phyloP scores from a whole-genome alignment of 148 eudicot genomes.

The Nepenthes gracilis region DNA sequence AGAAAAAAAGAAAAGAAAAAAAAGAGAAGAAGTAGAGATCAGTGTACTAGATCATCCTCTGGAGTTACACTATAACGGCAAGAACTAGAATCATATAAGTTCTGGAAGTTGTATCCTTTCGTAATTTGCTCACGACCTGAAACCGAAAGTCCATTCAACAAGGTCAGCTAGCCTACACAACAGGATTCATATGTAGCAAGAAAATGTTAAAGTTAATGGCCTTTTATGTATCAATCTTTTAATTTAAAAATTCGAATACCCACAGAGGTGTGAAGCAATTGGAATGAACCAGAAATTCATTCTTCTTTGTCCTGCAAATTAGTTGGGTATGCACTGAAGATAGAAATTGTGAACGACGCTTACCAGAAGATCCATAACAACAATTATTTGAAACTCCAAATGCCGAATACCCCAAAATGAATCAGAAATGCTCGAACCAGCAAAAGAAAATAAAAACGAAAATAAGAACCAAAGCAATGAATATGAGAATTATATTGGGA shows the following conservation, averaged over 20 bases:
- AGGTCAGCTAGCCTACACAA: neutral
- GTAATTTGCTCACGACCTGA: slow-evolving; percentile 31
- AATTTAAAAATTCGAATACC: too few relatives aligned
- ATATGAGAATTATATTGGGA: neutral
- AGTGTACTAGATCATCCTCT: slow-evolving; percentile 31
- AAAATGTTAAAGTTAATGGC: too few relatives aligned
- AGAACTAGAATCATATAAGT: slow-evolving; percentile 22
- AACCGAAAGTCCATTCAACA: slow-evolving; percentile 2
- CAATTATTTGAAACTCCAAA: too few relatives aligned
- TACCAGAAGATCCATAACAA: neutral
- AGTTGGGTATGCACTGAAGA: too few relatives aligned
- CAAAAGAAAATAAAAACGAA: too few relatives aligned
- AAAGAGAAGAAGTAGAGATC: slow-evolving; percentile 2
- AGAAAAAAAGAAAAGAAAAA: neutral
- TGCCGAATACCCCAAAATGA: neutral
- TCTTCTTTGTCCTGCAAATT: too few relatives aligned
- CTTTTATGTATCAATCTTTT: too few relatives aligned
- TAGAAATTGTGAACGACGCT: neutral
- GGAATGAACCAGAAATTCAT: too few relatives aligned
- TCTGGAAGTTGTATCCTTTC: slow-evolving; percentile 15
- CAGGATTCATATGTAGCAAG: neutral
- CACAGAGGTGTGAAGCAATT: too few relatives aligned
- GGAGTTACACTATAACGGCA: slow-evolving; percentile 11
- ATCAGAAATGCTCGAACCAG: neutral
- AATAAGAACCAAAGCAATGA: neutral